These are phyloP conservation scores for Venturia aucupariae DNA, from an alignment of 2,329 filamentous ascomycete species.

Conservation along the genomic window DNA sequence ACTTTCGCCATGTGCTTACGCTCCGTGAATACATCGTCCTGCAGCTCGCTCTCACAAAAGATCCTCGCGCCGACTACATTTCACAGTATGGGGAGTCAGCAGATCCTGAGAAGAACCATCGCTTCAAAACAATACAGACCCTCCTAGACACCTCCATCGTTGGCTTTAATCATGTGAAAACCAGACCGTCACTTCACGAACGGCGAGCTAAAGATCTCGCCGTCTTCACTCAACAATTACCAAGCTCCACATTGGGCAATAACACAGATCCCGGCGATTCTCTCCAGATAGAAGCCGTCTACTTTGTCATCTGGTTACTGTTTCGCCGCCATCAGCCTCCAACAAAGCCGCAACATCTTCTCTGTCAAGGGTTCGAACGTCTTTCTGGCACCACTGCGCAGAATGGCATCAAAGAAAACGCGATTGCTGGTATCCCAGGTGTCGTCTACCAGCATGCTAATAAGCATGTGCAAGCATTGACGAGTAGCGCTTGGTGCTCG, in stretches of 20 bases:
- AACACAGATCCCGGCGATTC: slow-evolving; percentile 26
- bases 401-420: slow-evolving; percentile 24
- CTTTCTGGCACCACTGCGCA: slow-evolving; percentile 22
- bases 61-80: slow-evolving; percentile 1
- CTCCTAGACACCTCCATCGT: slow-evolving; percentile 33
- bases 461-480: slow-evolving; percentile 59
- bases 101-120: slow-evolving; percentile 9
- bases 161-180: slow-evolving; percentile 36
- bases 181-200: slow-evolving; percentile 9
- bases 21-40: slow-evolving; percentile 63
- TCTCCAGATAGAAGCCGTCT: slow-evolving; percentile 36
- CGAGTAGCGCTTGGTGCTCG: slow-evolving; percentile 62
- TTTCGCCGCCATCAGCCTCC: slow-evolving; percentile 50
- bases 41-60: slow-evolving; percentile 35
- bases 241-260: slow-evolving; percentile 23
- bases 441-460: slow-evolving; percentile 59
- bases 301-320: slow-evolving; percentile 58
- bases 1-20: slow-evolving; percentile 57
- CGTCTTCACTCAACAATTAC: slow-evolving; percentile 36
- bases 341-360: slow-evolving; percentile 58
- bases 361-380: slow-evolving; percentile 74
- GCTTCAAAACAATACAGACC: slow-evolving; percentile 26
- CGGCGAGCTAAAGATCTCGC: slow-evolving; percentile 31
- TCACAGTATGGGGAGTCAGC: not conserved
- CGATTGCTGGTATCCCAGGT: slow-evolving; percentile 51